Conservation (phyloP, 495 filamentous ascomycete genomes). For the Friedmanniomyces endolithicus region DNA sequence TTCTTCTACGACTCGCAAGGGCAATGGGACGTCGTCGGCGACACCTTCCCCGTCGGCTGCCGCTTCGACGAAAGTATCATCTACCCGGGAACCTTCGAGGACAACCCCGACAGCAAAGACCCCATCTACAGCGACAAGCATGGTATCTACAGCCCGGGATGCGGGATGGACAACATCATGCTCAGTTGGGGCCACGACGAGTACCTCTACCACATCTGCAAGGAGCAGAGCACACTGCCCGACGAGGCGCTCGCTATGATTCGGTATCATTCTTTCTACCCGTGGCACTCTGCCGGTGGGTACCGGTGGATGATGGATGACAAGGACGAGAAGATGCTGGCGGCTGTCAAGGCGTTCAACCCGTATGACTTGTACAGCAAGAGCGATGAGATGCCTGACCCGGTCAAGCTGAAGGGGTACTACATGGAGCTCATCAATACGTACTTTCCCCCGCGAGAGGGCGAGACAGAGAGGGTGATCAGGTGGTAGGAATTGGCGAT, state of each 20-base stretch:
- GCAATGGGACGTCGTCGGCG: conserved; percentile 88
- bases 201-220: conserved; percentile 74
- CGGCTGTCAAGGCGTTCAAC: conserved; percentile 75
- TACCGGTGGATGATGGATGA: conserved; percentile 72
- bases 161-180: conserved; percentile 74
- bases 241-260: conserved; percentile 80
- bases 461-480: conserved; percentile 48
- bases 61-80: conserved; percentile 65
- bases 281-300: conserved; percentile 71
- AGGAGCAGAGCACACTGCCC: conserved; percentile 64
- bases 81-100: conserved; percentile 59
- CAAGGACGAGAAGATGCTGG: conserved; percentile 63
- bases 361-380: conserved; percentile 89
- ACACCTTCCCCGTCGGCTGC: conserved; percentile 86
- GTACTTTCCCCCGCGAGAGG: conserved; percentile 46
- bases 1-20: conserved; percentile 72
- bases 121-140: conserved; percentile 55
- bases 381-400: conserved; percentile 64
- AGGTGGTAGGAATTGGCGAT: conserved; percentile 49
- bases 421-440: conserved; percentile 76
- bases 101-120: conserved; percentile 57
- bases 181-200: conserved; percentile 89
- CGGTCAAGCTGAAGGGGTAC: conserved; percentile 69
- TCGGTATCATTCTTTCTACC: conserved; percentile 79
- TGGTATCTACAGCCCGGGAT: conserved; percentile 66